Percentiles rank a stretch among this genome's conserved stretches.
Evolutionary conservation across 495 filamentous ascomycete genomes (phyloP).

Genomic region (Apiosordaria backusii): DNA sequence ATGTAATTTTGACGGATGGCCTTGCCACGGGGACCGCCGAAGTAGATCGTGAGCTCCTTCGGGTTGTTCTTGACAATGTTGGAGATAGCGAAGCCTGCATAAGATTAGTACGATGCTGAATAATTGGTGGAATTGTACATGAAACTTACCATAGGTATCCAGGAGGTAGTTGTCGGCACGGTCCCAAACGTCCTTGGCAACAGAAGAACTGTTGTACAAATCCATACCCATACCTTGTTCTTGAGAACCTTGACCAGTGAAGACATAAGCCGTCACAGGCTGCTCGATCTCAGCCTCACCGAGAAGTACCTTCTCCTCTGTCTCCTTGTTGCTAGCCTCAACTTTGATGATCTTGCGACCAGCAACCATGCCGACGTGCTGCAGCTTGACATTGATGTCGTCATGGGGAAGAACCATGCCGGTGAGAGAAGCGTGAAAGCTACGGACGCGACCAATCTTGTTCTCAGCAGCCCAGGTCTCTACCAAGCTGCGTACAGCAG

Average conservation of each 20-base stretch:
- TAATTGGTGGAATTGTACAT: background rate
- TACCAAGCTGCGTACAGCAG: conserved; percentile 93
- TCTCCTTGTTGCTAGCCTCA: conserved; percentile 87
- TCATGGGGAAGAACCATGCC: conserved; percentile 99
- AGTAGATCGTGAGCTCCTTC: conserved; percentile 97
- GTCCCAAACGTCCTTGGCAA: conserved; percentile 97
- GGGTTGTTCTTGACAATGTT: conserved; percentile 99
- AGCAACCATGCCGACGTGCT: conserved; percentile 96
- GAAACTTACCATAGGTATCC: conserved; percentile 85
- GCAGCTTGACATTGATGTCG: conserved; percentile 84
- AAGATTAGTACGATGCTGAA: conserved; percentile 37
- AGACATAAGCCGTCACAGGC: conserved; percentile 94
- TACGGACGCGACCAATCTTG: conserved; percentile 93
- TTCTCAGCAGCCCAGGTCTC: conserved; percentile 99
- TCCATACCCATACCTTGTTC: conserved; percentile 99
- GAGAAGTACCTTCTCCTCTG: conserved; percentile 89
- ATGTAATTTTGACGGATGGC: conserved; percentile 98
- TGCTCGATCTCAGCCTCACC: conserved; percentile 98
- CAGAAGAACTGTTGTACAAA: conserved; percentile 84
- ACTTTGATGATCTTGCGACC: conserved; percentile 99
- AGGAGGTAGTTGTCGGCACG: conserved; percentile 96
- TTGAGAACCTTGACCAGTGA: conserved; percentile 96
- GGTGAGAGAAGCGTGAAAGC: conserved; percentile 90
- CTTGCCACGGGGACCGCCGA: conserved; percentile 93
- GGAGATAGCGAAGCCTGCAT: conserved; percentile 81